Base-by-base conservation (phyloP, 2,329 filamentous ascomycete genomes). In the Pseudomassariella vexata region DNA sequence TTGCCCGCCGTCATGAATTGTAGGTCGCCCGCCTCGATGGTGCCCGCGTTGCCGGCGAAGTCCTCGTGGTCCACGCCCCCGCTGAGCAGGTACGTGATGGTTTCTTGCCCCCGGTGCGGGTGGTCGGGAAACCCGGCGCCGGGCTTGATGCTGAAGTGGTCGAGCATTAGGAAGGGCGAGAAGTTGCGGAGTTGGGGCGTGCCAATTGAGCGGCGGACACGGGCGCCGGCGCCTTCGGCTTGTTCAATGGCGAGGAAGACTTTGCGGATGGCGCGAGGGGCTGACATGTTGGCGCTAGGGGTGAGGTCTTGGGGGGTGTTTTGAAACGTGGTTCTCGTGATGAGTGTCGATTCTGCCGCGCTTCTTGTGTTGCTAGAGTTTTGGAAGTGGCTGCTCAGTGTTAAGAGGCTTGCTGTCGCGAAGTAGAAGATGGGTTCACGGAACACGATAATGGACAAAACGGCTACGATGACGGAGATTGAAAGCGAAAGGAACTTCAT, bases 1-100 rank as follows among this genome's bases (percentile, higher is more conserved):
- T 73, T 69, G 4, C 90, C 90, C 1, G 90, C 90, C 0, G 90
- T 95, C 92, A 96, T 96, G 70, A 96, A 96, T 56, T 96, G 90
- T 28, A 96, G 64, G 55, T 95, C 90, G n/a, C 90, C 90, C 0
- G 83, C 63, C 39, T 82, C 72, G 46, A 96, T 86, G 4, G 84
- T 92, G 36, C 90, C 92, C 30, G 73, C 73, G 63, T 57, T 44
- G 30, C 54, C 54, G 9, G 54, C 53, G 24, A 57, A 57, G 37
- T 57, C 54, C 32, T 56, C 54, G 38, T 57, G 54, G 37, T 57
- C 47, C 16, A 57, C 50, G 12, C 21, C 85, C 43, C 90, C 90
- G 10, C 73, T 64, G n/a, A 96, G 70, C 19, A 96, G 70, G 56
- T 95, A 95, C 1, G 88, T 95, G 54, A 47, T 48, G 37, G 74